Evolutionary conservation across 176 grass and related monocot species (phyloP).

Genomic region (barley (Hordeum vulgare)): MorexV3_pseudomolecules_assembly NC_058521.1:583029112-583029611

Average conservation of each 20-base stretch:
- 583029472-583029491: background rate
- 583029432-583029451: background rate
- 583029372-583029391: background rate
- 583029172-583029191: background rate
- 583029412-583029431: background rate
- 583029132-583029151: slow-evolving; percentile 34
- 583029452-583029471: background rate
- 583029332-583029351: background rate
- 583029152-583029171: background rate
- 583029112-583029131: background rate
- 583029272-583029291: background rate
- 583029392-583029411: background rate
- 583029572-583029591: too few species aligned
- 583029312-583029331: background rate
- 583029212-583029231: background rate
- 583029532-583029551: background rate
- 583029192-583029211: background rate
- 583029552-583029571: too few species aligned
- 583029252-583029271: slow-evolving; percentile 24
- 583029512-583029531: background rate
- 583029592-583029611: too few species aligned
- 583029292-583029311: background rate
- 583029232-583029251: slow-evolving; percentile 1
- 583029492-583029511: background rate
- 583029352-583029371: background rate